Evolutionary conservation across 768 basidiomycete species (phyloP).

Genomic region (Mycena vulgaris): DNA sequence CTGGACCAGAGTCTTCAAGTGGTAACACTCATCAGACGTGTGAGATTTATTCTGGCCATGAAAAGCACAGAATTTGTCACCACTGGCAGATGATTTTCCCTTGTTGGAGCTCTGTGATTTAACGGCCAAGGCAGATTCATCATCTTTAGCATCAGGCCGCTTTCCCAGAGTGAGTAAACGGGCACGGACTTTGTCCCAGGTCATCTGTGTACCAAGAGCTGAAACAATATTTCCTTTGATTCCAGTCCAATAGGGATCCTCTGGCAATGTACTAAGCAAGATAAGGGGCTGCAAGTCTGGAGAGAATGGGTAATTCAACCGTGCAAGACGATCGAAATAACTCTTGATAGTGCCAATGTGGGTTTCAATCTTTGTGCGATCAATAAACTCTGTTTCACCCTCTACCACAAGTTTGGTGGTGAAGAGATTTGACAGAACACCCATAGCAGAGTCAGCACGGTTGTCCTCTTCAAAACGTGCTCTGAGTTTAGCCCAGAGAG

Average conservation of each 20-base stretch:
- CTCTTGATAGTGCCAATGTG: too few relatives aligned
- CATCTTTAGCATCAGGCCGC: too few relatives aligned
- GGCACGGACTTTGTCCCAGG: slow-evolving; percentile 1
- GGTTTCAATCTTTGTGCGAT: slow-evolving; percentile 5
- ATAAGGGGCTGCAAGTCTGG: slow-evolving; percentile 8
- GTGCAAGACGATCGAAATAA: slow-evolving; percentile 2
- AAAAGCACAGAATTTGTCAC: not conserved
- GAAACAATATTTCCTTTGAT: slow-evolving; percentile 15
- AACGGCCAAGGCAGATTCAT: not conserved
- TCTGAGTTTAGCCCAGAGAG: too few relatives aligned
- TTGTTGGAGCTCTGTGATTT: not conserved
- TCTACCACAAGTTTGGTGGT: slow-evolving; percentile 9
- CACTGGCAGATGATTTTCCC: not conserved
- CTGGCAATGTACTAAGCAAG: slow-evolving; percentile 9
- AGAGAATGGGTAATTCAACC: not conserved
- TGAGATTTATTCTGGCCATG: not conserved
- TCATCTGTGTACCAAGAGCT: slow-evolving; percentile 1
- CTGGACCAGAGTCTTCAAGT: not conserved
- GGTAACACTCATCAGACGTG: not conserved
- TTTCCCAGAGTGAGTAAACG: not conserved
- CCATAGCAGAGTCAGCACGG: too few relatives aligned
- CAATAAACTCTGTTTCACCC: slow-evolving; percentile 1
- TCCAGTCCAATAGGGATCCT: slow-evolving; percentile 8
- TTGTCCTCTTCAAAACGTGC: too few relatives aligned
- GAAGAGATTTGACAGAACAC: too few relatives aligned